These are phyloP conservation scores for Hysterangium stoloniferum DNA, from an alignment of 768 basidiomycete species.

Conservation along the genomic window DNA sequence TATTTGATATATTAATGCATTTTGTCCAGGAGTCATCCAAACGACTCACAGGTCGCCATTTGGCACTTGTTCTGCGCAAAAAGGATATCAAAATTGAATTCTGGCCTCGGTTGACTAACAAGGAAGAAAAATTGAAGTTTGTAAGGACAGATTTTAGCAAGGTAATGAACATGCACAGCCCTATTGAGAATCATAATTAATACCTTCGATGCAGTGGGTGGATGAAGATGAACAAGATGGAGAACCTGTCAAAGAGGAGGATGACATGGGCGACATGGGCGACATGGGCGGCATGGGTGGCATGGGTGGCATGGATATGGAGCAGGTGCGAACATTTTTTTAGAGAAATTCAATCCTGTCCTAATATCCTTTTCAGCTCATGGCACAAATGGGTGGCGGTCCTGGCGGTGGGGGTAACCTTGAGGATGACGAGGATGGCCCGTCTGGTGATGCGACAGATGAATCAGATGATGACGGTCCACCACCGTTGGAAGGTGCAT, in stretches of 20 bases:
- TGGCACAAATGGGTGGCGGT: conserved; percentile 29
- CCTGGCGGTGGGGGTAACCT: conserved; percentile 18
- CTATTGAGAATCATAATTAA: neutral
- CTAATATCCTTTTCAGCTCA: conserved; percentile 27
- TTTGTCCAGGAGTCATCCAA: neutral
- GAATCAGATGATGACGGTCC: conserved; percentile 60
- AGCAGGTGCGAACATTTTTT: conserved; percentile 37
- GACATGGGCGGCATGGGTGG: conserved; percentile 51
- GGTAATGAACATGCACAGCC: conserved; percentile 17
- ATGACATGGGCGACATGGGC: conserved; percentile 40
- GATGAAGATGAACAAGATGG: conserved; percentile 96
- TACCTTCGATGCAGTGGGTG: conserved; percentile 50
- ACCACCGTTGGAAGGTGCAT: conserved; percentile 61
- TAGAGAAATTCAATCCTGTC: conserved; percentile 10
- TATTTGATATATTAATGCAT: neutral
- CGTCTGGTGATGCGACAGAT: conserved; percentile 25
- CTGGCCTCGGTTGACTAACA: conserved; percentile 92
- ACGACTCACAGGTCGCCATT: conserved; percentile 41
- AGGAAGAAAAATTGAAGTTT: conserved; percentile 69
- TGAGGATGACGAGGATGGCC: conserved; percentile 14
- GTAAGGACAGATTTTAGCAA: conserved; percentile 93
- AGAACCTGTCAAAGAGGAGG: conserved; percentile 30
- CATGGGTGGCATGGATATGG: conserved; percentile 52
- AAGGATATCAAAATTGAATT: conserved; percentile 68
- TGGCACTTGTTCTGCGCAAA: conserved; percentile 70